phyloP scores from a whole-genome alignment of 108 stramenopile genomes.

The Fragilaria radians region DNA sequence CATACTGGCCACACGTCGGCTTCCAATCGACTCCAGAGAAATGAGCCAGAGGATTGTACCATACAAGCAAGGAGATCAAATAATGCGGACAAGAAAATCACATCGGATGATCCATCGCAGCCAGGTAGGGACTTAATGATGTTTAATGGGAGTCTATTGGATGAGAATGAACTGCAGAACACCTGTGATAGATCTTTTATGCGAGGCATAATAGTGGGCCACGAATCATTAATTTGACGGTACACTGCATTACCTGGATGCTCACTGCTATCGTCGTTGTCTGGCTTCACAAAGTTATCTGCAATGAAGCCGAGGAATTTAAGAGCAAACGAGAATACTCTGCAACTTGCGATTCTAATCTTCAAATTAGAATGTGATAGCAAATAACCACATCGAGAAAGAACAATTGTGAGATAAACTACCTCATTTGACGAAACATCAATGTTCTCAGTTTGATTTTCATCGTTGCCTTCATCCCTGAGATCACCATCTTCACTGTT shows the following conservation, averaged over 20 bases:
- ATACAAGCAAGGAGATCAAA: slow-evolving; percentile 6
- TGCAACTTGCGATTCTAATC: slow-evolving; percentile 30
- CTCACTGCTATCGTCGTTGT: neutral
- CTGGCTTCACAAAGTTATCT: neutral
- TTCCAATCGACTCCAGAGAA: slow-evolving; percentile 13
- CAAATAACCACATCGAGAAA: slow-evolving; percentile 29
- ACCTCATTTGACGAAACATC: slow-evolving; percentile 2
- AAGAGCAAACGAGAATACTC: slow-evolving; percentile 25
- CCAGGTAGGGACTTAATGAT: no score
- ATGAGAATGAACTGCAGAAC: no score
- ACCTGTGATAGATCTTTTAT: slow-evolving; percentile 2
- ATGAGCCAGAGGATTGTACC: slow-evolving; percentile 19
- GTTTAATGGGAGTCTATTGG: no score
- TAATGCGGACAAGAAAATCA: neutral
- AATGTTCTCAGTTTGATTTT: no score
- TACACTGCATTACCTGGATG: neutral
- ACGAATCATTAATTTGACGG: slow-evolving; percentile 22
- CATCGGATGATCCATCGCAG: neutral
- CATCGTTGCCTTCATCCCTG: no score
- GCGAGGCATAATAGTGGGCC: slow-evolving; percentile 29
- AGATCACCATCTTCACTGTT: no score
- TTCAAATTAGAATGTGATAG: slow-evolving; percentile 24
- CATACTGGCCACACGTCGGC: neutral
- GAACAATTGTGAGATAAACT: slow-evolving; percentile 8
- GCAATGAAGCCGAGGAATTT: slow-evolving; percentile 28